Conservation (phyloP, 148 eudicot species). For the Cornus kousa region DNA sequence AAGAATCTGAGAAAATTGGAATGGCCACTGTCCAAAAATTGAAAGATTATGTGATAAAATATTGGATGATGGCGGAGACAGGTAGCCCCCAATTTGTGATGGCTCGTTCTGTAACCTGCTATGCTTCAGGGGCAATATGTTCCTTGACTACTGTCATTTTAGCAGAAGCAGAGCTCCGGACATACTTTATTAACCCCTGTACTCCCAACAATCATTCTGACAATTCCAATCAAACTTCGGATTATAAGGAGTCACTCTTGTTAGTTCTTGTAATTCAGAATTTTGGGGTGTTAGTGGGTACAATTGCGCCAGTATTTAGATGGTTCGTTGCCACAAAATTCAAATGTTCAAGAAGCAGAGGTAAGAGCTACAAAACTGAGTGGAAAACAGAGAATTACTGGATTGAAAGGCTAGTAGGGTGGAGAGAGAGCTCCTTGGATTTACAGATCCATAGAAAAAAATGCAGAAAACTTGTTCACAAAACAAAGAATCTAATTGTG, state of each 20-base stretch:
- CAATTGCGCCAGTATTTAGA: slow-evolving; percentile 11
- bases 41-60: slow-evolving; percentile 7
- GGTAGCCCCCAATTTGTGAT: slow-evolving; percentile 32
- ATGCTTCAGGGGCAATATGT: slow-evolving; percentile 17
- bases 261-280: slow-evolving; percentile 13
- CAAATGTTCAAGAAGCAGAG: not conserved
- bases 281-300: slow-evolving; percentile 24
- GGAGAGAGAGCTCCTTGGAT: too few species aligned
- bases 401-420: too few species aligned
- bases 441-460: too few species aligned
- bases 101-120: slow-evolving; percentile 21
- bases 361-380: not conserved
- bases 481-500: not conserved
- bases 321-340: not conserved
- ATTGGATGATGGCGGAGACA: slow-evolving; percentile 32
- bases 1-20: not conserved
- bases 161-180: not conserved
- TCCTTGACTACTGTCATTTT: slow-evolving; percentile 1
- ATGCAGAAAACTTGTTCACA: too few species aligned
- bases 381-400: slow-evolving; percentile 14
- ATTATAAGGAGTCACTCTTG: slow-evolving; percentile 20
- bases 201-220: not conserved
- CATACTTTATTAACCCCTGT: not conserved
- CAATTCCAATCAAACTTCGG: not conserved
- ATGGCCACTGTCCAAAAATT: not conserved